A percentile compares a stretch with the other conserved stretches of the same genome.
Conservation (phyloP, 176 grass and related monocot genomes). For the Hyparrhenia diplandra region DNA sequence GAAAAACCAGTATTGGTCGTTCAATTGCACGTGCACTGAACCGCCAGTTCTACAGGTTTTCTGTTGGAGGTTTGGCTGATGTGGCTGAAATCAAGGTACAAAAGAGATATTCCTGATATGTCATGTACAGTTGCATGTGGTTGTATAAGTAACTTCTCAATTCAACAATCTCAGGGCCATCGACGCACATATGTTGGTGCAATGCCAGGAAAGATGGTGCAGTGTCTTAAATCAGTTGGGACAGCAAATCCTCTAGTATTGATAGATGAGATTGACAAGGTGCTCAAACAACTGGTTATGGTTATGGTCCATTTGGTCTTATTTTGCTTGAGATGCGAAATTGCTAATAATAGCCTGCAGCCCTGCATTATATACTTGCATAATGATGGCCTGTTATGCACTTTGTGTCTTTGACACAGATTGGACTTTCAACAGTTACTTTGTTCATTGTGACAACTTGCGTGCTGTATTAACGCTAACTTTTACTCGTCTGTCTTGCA, state of each 20-base stretch:
- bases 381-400: conserved; percentile 19
- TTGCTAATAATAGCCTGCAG: not conserved
- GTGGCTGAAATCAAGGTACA: conserved; percentile 98
- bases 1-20: conserved; percentile 97
- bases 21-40: conserved; percentile 97
- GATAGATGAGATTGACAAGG: conserved; percentile 99
- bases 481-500: conserved; percentile 37
- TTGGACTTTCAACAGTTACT: conserved; percentile 16
- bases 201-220: conserved; percentile 99
- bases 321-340: conserved; percentile 22
- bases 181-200: conserved; percentile 95
- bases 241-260: conserved; percentile 95
- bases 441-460: conserved; percentile 8
- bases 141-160: conserved; percentile 33
- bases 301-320: not conserved
- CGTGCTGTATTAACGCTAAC: conserved; percentile 2
- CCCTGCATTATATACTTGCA: conserved; percentile 18
- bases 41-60: conserved; percentile 94
- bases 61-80: conserved; percentile 98
- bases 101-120: conserved; percentile 2
- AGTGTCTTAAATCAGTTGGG: conserved; percentile 91
- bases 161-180: conserved; percentile 73
- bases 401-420: conserved; percentile 1
- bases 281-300: conserved; percentile 29
- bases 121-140: not conserved